Evolutionary conservation across 1,139 yeast species (phyloP).

Genomic region (Hemisphaericaspora xylofermentans): DNA sequence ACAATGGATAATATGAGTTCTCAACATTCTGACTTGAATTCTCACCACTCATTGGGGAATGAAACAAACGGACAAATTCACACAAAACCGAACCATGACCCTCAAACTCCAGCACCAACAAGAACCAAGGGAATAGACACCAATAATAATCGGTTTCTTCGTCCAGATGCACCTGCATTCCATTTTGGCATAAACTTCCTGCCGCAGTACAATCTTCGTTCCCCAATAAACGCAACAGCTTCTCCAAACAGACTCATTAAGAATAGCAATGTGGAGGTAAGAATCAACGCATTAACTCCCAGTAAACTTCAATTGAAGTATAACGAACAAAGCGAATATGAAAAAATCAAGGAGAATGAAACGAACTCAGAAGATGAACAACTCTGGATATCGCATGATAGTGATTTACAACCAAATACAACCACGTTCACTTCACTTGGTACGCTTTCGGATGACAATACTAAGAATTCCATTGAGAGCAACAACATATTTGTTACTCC

Average conservation of each 20-base stretch:
- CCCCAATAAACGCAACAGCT: slow-evolving; percentile 31
- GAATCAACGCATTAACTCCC: background rate
- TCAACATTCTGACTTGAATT: background rate
- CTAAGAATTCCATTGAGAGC: background rate
- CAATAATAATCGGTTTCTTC: background rate
- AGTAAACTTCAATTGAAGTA: background rate
- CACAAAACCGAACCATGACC: background rate
- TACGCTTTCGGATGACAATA: slow-evolving; percentile 19
- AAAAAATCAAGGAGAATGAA: slow-evolving; percentile 5
- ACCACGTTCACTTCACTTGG: slow-evolving; percentile 31
- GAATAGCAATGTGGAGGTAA: slow-evolving; percentile 16
- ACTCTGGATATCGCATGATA: slow-evolving; percentile 27
- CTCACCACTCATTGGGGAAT: background rate
- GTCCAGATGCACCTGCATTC: slow-evolving; percentile 33
- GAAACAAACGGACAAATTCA: background rate
- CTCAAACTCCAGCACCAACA: background rate
- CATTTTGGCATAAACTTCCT: slow-evolving; percentile 44
- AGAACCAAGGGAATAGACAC: background rate
- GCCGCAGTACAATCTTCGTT: slow-evolving; percentile 44
- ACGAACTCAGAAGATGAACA: slow-evolving; percentile 28
- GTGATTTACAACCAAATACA: slow-evolving; percentile 18
- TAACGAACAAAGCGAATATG: background rate
- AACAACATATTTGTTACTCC: slow-evolving; percentile 33
- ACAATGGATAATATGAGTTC: background rate
- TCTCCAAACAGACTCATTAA: slow-evolving; percentile 42